phyloP scores from a whole-genome alignment of 805 yeast species.

The Wickerhamomyces pijperi region DNA sequence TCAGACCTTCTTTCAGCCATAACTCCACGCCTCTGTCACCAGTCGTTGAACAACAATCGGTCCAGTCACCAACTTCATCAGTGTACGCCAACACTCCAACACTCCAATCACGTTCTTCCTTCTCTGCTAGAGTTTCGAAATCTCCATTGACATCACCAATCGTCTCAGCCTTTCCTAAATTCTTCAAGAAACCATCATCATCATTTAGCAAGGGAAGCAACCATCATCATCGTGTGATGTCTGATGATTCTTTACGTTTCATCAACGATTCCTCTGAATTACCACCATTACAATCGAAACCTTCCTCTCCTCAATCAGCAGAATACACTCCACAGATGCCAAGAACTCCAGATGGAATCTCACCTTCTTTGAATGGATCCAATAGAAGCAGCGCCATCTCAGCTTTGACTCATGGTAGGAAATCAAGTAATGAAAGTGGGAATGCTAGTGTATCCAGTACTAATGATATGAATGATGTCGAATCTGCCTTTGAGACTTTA shows the following conservation, averaged over 20 bases:
- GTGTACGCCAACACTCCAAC: not conserved
- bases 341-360: conserved; percentile 12
- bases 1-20: not conserved
- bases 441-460: too few species aligned
- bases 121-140: conserved; percentile 2
- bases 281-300: not conserved
- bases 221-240: conserved; percentile 7
- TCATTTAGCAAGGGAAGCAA: conserved; percentile 4
- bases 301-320: not conserved
- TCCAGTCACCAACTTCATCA: not conserved
- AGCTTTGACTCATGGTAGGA: not conserved
- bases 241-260: conserved; percentile 14
- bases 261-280: conserved; percentile 17
- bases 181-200: conserved; percentile 9
- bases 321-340: conserved; percentile 15
- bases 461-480: not conserved
- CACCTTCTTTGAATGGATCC: conserved; percentile 3
- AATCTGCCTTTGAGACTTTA: not conserved
- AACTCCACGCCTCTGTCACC: not conserved
- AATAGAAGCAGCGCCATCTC: not conserved
- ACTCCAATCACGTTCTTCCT: not conserved
- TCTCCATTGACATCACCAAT: conserved; percentile 17
- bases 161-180: conserved; percentile 13
- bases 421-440: not conserved
- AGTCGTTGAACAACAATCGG: not conserved